Conservation (phyloP, 2,329 filamentous ascomycete species). For the Cryphonectria radicalis region DNA sequence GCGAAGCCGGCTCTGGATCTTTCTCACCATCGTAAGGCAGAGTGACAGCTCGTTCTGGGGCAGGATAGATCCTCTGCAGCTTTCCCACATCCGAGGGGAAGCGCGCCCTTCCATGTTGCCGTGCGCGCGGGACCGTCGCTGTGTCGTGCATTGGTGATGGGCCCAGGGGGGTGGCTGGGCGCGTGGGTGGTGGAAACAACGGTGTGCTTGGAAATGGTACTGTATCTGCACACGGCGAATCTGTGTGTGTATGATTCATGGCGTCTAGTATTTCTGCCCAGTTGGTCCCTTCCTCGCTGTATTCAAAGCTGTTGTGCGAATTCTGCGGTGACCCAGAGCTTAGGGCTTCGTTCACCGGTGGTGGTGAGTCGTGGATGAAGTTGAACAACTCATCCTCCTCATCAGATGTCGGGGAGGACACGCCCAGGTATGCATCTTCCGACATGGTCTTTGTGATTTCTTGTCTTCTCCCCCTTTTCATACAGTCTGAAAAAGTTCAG, state of each 20-base stretch:
- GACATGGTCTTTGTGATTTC: not conserved
- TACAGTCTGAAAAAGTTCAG: not conserved
- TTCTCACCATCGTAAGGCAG: constrained; percentile 16
- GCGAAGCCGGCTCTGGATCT: constrained; percentile 20
- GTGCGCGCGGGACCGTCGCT: not conserved
- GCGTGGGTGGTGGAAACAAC: not conserved
- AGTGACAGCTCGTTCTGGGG: not conserved
- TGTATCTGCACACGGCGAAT: not conserved
- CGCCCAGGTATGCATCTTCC: not conserved
- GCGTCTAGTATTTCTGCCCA: not conserved
- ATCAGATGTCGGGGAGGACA: not conserved
- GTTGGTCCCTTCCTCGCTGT: not conserved
- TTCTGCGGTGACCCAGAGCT: not conserved
- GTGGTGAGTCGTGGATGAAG: not conserved
- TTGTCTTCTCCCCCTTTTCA: not conserved
- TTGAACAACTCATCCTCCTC: not conserved
- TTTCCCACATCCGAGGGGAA: constrained; percentile 1
- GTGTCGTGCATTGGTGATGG: not conserved
- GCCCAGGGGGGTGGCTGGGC: not conserved
- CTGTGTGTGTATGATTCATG: not conserved
- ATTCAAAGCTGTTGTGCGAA: not conserved
- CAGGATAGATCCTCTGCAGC: not conserved
- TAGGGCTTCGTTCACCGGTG: not conserved
- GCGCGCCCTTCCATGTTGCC: not conserved
- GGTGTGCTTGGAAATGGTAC: not conserved